These are phyloP conservation scores for Aechmea fasciata DNA, from an alignment of 176 grass and related monocot genomes.

Conservation along the genomic window DNA sequence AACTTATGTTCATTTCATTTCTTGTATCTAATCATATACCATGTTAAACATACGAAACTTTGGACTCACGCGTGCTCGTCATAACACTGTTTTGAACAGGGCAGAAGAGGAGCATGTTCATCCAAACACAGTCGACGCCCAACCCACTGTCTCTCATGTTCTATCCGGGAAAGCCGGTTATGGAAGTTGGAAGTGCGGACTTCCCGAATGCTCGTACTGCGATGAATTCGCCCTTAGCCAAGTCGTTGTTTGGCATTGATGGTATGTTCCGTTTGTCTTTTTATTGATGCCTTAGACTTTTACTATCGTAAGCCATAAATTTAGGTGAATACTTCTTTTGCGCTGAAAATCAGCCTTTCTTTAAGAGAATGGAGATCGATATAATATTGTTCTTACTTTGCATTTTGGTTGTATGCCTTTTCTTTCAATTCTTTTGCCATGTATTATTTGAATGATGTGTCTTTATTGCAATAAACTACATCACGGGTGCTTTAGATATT, in stretches of 20 bases:
- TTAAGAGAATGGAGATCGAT: too few relatives aligned
- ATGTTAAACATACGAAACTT: neutral
- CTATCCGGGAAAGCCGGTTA: conserved; percentile 84
- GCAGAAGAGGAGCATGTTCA: conserved; percentile 95
- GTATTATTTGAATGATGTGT: too few relatives aligned
- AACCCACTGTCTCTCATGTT: conserved; percentile 97
- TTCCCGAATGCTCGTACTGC: conserved; percentile 69
- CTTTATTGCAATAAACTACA: too few relatives aligned
- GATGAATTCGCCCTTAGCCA: conserved; percentile 79
- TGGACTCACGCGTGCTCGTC: neutral
- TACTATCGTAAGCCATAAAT: too few relatives aligned
- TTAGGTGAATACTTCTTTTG: too few relatives aligned
- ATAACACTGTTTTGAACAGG: conserved; percentile 29
- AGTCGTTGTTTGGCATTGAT: conserved; percentile 68
- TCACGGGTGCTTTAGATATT: too few relatives aligned
- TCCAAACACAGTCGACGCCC: conserved; percentile 82
- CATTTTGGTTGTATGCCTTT: too few relatives aligned
- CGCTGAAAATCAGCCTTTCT: too few relatives aligned
- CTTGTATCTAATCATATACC: neutral
- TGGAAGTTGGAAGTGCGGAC: conserved; percentile 95
- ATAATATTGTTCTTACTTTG: too few relatives aligned
- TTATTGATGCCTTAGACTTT: neutral
- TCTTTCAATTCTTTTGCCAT: too few relatives aligned
- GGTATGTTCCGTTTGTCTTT: conserved; percentile 31
- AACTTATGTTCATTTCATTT: neutral